Evolutionary conservation across 2,329 filamentous ascomycete species (phyloP).

Genomic region (Penicillium freii): DNA sequence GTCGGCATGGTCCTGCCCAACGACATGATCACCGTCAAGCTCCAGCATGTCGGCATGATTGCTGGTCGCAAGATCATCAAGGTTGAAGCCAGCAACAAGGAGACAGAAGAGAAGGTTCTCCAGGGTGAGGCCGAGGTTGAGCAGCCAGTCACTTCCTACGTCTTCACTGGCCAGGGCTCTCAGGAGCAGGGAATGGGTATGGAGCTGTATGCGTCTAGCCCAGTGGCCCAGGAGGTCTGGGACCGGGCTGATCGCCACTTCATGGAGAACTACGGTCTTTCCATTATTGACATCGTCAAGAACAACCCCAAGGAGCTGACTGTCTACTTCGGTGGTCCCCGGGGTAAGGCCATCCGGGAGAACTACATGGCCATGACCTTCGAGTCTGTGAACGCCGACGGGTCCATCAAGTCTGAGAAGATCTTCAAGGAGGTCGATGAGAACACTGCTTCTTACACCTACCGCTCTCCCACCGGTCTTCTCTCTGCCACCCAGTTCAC

Average conservation of each 20-base stretch:
- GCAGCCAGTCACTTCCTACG: conserved; percentile 92
- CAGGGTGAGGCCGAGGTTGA: conserved; percentile 95
- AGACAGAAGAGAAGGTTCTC: conserved; percentile 94
- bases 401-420: conserved; percentile 93
- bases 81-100: conserved; percentile 92
- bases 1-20: conserved; percentile 99
- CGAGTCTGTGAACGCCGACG: conserved; percentile 91
- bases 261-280: conserved; percentile 97
- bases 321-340: conserved; percentile 94
- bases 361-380: conserved; percentile 99
- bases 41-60: conserved; percentile 97
- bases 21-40: conserved; percentile 88
- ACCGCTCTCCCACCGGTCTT: conserved; percentile 89
- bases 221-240: conserved; percentile 96
- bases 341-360: conserved; percentile 93
- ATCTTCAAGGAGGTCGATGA: conserved; percentile 99
- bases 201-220: conserved; percentile 92
- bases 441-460: conserved; percentile 91
- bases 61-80: conserved; percentile 99
- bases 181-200: conserved; percentile 99
- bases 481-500: conserved; percentile 98
- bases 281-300: conserved; percentile 97
- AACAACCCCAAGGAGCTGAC: conserved; percentile 99
- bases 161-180: conserved; percentile 97
- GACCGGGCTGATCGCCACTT: conserved; percentile 97